Conservation (phyloP, 768 basidiomycete species). For the Suillus luteus region DNA sequence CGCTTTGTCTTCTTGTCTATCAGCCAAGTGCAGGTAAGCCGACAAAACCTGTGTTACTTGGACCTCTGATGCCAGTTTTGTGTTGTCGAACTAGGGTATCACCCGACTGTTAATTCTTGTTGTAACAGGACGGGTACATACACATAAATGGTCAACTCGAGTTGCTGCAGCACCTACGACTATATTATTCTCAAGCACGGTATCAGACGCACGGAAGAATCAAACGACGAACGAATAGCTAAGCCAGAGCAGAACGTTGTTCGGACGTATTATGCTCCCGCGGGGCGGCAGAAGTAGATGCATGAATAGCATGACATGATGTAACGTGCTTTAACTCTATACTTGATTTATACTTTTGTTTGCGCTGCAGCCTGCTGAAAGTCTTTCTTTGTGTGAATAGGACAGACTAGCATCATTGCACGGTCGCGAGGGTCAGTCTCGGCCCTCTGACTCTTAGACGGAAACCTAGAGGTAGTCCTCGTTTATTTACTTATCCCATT, state of each 20-base stretch:
- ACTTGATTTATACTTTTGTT: not conserved
- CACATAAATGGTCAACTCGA: not conserved
- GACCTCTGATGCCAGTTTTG: not conserved
- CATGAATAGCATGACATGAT: not conserved
- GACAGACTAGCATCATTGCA: not conserved
- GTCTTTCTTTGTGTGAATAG: too few species aligned
- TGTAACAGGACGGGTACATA: slow-evolving; percentile 28
- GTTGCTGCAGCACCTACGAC: not conserved
- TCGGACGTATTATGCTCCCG: not conserved
- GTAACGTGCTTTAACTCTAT: not conserved
- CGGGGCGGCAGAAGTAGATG: not conserved
- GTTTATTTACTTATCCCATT: not conserved
- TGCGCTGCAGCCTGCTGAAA: too few species aligned
- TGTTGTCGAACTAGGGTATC: slow-evolving; percentile 23
- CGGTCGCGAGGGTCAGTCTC: not conserved
- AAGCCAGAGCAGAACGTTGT: not conserved
- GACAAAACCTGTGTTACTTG: not conserved
- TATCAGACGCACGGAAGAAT: not conserved
- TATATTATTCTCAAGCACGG: not conserved
- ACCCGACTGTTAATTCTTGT: slow-evolving; percentile 35
- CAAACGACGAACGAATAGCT: not conserved
- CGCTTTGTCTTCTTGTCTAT: slow-evolving; percentile 29
- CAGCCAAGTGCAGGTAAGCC: slow-evolving; percentile 25
- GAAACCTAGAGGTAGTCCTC: not conserved
- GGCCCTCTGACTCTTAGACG: not conserved